A percentile compares a stretch with the other conserved stretches of the same genome.
Evolutionary conservation across 2,329 filamentous ascomycete genomes (phyloP).

Genomic region (Xylariomycetidae sp.): DNA sequence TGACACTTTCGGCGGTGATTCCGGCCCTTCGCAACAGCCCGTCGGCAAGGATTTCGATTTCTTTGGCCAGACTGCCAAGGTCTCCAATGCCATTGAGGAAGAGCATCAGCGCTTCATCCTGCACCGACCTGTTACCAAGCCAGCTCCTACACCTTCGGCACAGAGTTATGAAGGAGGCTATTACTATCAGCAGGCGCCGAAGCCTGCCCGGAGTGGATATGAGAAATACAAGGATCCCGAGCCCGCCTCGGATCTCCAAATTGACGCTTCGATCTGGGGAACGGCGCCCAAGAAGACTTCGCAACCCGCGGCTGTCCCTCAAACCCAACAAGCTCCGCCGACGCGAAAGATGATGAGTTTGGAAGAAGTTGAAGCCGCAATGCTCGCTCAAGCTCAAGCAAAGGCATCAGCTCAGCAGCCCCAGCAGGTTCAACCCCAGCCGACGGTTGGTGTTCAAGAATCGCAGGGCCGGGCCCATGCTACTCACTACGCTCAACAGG

Average conservation of each 20-base stretch:
- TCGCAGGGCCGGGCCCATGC: slow-evolving; percentile 18
- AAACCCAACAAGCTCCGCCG: slow-evolving; percentile 21
- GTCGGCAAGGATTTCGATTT: slow-evolving; percentile 97
- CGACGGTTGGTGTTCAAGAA: slow-evolving; percentile 14
- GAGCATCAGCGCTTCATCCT: slow-evolving; percentile 82
- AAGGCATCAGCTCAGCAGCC: slow-evolving; percentile 32
- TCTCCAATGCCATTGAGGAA: slow-evolving; percentile 80
- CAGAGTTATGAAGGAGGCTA: slow-evolving; percentile 27
- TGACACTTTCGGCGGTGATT: slow-evolving; percentile 73
- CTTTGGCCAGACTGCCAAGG: slow-evolving; percentile 85
- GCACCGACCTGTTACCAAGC: slow-evolving; percentile 57
- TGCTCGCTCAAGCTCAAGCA: slow-evolving; percentile 64
- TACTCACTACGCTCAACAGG: slow-evolving; percentile 23
- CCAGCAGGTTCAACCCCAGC: slow-evolving; percentile 27
- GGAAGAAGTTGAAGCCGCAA: slow-evolving; percentile 93
- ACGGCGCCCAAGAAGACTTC: slow-evolving; percentile 59
- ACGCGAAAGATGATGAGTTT: slow-evolving; percentile 84
- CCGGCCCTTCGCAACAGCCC: slow-evolving; percentile 37
- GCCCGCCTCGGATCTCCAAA: slow-evolving; percentile 83
- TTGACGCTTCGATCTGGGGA: slow-evolving; percentile 91
- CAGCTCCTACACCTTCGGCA: slow-evolving; percentile 30
- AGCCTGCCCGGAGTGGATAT: slow-evolving; percentile 75
- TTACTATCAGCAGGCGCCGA: slow-evolving; percentile 38
- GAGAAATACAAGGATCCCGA: slow-evolving; percentile 85
- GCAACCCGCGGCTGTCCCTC: slow-evolving; percentile 19